A percentile compares a stretch with the other conserved stretches of the same genome.
Conservation (phyloP, 306 rosid genomes). For the Coriaria nepalensis region DNA sequence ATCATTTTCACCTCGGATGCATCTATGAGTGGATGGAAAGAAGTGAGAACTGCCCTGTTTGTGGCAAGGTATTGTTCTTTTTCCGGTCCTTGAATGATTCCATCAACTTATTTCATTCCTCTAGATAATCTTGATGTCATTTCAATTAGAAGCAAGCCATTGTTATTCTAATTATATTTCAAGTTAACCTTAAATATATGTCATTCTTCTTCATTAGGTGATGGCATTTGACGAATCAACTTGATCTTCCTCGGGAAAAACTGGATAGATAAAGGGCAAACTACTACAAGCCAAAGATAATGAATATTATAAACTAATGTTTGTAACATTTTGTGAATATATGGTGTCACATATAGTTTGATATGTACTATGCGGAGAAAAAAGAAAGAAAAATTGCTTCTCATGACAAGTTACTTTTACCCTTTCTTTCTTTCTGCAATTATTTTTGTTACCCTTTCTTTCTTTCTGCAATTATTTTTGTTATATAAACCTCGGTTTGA, state of each 20-base stretch:
- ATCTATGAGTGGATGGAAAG: conserved; percentile 99
- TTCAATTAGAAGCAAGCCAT: neutral
- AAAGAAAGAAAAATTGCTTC: too few species aligned
- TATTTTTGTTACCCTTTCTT: too few species aligned
- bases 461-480: too few species aligned
- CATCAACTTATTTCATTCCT: neutral
- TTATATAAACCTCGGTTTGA: too few species aligned
- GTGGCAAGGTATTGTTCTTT: conserved; percentile 70
- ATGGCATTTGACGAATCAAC: conserved; percentile 83
- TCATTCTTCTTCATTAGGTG: conserved; percentile 30
- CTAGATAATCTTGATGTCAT: neutral
- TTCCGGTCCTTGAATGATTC: conserved; percentile 3
- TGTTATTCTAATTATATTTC: neutral
- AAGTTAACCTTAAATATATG: conserved; percentile 6
- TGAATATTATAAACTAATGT: too few species aligned
- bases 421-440: too few species aligned
- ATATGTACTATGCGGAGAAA: too few species aligned
- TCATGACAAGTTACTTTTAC: too few species aligned
- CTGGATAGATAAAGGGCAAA: too few species aligned
- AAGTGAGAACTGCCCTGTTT: conserved; percentile 97
- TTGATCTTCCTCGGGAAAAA: conserved; percentile 11
- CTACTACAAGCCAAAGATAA: too few species aligned
- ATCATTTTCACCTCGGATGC: conserved; percentile 98
- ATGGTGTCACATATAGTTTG: too few species aligned
- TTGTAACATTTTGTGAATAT: too few species aligned